These are phyloP conservation scores for Adenanthera pavonina DNA, from an alignment of 306 rosid genomes.

Conservation along the genomic window DNA sequence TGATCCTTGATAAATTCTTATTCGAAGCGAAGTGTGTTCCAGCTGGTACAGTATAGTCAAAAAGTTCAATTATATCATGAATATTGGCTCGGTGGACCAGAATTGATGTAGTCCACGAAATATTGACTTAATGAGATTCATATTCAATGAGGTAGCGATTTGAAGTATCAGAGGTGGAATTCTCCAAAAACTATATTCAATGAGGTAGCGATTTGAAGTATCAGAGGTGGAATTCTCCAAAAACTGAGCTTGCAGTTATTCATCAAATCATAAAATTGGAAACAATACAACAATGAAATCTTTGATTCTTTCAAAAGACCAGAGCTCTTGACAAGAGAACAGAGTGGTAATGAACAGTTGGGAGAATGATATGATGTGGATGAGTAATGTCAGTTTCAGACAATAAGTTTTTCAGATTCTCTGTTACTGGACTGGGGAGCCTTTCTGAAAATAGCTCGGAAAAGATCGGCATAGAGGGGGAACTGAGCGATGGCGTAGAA, in stretches of 20 bases:
- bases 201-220: not conserved
- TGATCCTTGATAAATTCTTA: too few relatives aligned
- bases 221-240: not conserved
- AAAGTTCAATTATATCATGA: too few relatives aligned
- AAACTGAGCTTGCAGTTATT: not conserved
- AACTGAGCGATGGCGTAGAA: conserved; percentile 57
- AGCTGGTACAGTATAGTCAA: too few relatives aligned
- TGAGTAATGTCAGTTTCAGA: not conserved
- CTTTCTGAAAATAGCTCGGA: conserved; percentile 36
- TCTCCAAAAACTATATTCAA: not conserved
- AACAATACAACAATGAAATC: not conserved
- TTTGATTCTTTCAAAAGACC: not conserved
- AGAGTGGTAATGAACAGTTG: not conserved
- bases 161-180: not conserved
- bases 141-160: not conserved
- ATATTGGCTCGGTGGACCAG: too few relatives aligned
- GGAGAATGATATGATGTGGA: not conserved
- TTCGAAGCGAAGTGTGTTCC: too few relatives aligned
- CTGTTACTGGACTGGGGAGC: conserved; percentile 39
- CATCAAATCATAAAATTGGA: not conserved
- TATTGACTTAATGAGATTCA: too few relatives aligned
- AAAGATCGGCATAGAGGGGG: conserved; percentile 55
- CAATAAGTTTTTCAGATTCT: conserved; percentile 9
- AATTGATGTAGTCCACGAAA: too few relatives aligned
- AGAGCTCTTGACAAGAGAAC: not conserved